These are phyloP conservation scores for Fusarium pseudocircinatum DNA, from an alignment of 2,329 filamentous ascomycete species.

Conservation along the genomic window DNA sequence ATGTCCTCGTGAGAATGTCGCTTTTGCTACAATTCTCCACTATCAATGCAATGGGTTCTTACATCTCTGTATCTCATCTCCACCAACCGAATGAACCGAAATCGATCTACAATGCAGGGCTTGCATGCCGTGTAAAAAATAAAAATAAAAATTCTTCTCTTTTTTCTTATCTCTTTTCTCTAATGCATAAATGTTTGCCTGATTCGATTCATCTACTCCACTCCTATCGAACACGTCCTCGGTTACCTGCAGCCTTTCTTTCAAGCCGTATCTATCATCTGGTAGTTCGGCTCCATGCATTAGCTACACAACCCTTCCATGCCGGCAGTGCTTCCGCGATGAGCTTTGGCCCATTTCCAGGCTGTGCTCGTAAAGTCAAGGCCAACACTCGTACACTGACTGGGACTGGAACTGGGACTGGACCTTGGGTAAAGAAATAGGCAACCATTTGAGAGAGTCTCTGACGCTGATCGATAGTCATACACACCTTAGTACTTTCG, in stretches of 20 bases:
- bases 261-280: conserved; percentile 13
- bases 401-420: neutral
- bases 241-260: conserved; percentile 15
- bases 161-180: neutral
- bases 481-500: neutral
- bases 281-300: conserved; percentile 26
- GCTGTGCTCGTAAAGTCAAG: conserved; percentile 25
- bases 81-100: conserved; percentile 24
- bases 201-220: neutral
- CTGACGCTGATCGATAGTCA: conserved; percentile 1
- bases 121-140: neutral
- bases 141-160: neutral
- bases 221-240: conserved; percentile 11
- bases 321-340: conserved; percentile 21
- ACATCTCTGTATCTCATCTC: neutral
- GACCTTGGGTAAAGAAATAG: neutral
- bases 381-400: neutral
- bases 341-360: conserved; percentile 13
- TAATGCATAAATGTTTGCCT: neutral
- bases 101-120: conserved; percentile 31
- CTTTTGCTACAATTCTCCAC: neutral
- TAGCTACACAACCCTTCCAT: conserved; percentile 12
- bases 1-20: conserved; percentile 12
- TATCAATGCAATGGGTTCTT: neutral
- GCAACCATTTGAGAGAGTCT: conserved; percentile 3